These are phyloP conservation scores for Xylariaceae sp. DNA, from an alignment of 2,329 filamentous ascomycete species.

Conservation along the genomic window DNA sequence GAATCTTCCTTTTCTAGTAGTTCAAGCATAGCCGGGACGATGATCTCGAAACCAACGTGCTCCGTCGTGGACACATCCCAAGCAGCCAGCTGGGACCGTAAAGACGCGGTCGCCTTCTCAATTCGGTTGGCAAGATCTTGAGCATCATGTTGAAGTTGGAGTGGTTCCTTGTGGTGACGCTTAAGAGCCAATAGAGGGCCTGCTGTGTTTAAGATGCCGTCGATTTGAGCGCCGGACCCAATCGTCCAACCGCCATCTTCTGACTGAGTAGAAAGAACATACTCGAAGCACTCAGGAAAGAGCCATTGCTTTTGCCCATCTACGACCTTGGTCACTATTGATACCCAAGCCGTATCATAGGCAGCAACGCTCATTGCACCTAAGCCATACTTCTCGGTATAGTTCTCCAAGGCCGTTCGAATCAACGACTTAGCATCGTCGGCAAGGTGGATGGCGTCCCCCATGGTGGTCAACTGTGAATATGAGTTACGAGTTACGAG, in stretches of 20 bases:
- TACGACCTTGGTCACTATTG: constrained; percentile 36
- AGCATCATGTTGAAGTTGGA: constrained; percentile 22
- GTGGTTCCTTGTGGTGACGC: constrained; percentile 28
- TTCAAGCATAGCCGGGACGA: constrained; percentile 42
- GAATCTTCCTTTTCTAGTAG: constrained; percentile 37
- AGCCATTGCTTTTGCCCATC: constrained; percentile 35
- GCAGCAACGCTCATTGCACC: constrained; percentile 39
- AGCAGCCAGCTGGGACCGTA: constrained; percentile 33
- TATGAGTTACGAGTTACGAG: background rate
- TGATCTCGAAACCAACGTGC: constrained; percentile 47
- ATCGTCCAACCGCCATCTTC: constrained; percentile 39
- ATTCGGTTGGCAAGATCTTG: constrained; percentile 28
- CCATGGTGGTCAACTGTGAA: constrained; percentile 20
- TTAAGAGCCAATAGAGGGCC: constrained; percentile 43
- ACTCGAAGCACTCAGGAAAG: constrained; percentile 44
- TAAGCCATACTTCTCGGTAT: constrained; percentile 30
- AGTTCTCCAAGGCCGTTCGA: constrained; percentile 25
- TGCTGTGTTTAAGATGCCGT: constrained; percentile 45
- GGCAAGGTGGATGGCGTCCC: constrained; percentile 22
- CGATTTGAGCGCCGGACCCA: constrained; percentile 36
- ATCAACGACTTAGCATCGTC: constrained; percentile 31
- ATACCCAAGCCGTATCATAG: constrained; percentile 48
- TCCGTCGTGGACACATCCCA: constrained; percentile 41
- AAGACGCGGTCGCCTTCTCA: constrained; percentile 27
- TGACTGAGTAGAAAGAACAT: constrained; percentile 38